These are phyloP conservation scores for Vararia minispora DNA, from an alignment of 768 basidiomycete species.

Conservation along the genomic window DNA sequence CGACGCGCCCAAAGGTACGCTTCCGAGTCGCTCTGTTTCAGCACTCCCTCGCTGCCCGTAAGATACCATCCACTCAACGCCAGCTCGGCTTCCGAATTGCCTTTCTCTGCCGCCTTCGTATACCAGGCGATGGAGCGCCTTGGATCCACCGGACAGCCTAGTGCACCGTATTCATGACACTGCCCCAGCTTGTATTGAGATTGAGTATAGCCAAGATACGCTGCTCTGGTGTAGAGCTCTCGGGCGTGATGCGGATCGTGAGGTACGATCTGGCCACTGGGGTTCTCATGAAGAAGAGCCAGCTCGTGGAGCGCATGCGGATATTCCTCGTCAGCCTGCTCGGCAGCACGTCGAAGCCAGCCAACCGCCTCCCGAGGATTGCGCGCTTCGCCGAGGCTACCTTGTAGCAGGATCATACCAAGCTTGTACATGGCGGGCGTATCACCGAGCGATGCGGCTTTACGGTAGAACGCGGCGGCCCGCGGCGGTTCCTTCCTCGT, in stretches of 20 bases:
- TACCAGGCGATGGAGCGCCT: slow-evolving; percentile 96
- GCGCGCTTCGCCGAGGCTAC: slow-evolving; percentile 67
- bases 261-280: slow-evolving; percentile 53
- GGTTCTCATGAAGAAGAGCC: slow-evolving; percentile 73
- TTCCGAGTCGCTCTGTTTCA: slow-evolving; percentile 97
- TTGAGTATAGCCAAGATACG: slow-evolving; percentile 85
- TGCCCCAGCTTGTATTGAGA: slow-evolving; percentile 94
- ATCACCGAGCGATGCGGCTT: slow-evolving; percentile 91
- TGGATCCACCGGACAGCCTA: slow-evolving; percentile 89
- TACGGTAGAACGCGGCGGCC: slow-evolving; percentile 92
- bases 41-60: slow-evolving; percentile 87
- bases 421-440: slow-evolving; percentile 99
- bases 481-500: slow-evolving; percentile 81
- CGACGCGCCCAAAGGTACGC: slow-evolving; percentile 98
- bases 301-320: slow-evolving; percentile 96
- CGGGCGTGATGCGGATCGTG: slow-evolving; percentile 78
- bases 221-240: slow-evolving; percentile 81
- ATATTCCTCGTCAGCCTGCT: slow-evolving; percentile 96
- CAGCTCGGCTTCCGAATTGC: slow-evolving; percentile 88
- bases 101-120: slow-evolving; percentile 95
- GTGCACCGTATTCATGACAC: slow-evolving; percentile 85
- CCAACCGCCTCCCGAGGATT: slow-evolving; percentile 88
- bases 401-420: slow-evolving; percentile 93
- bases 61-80: slow-evolving; percentile 98
- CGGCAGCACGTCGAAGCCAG: slow-evolving; percentile 91